Evolutionary conservation across 2,329 filamentous ascomycete species (phyloP).

Genomic region (Microsporum ferrugineum): DNA sequence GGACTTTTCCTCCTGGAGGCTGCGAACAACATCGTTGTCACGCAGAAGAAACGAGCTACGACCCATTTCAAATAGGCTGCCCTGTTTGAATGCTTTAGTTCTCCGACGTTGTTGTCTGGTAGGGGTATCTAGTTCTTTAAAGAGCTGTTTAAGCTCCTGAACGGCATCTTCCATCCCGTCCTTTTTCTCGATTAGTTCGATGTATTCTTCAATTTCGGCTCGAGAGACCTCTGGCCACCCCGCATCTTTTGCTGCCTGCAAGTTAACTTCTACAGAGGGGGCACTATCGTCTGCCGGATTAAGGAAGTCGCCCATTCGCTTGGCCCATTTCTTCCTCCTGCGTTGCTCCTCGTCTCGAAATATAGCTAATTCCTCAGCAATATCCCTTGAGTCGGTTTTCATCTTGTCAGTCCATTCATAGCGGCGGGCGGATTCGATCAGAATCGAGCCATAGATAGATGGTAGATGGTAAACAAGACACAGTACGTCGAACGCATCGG

Average conservation of each 20-base stretch:
- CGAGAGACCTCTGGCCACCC: conserved; percentile 68
- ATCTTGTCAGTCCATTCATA: conserved; percentile 90
- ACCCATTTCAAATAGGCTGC: conserved; percentile 88
- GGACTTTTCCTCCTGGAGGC: conserved; percentile 70
- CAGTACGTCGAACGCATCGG: conserved; percentile 70
- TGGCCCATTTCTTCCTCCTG: conserved; percentile 80
- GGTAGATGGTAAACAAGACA: conserved; percentile 72
- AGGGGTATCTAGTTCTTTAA: conserved; percentile 68
- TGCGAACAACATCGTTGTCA: conserved; percentile 69
- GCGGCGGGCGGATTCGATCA: conserved; percentile 73
- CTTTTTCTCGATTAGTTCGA: conserved; percentile 53
- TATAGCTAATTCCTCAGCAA: conserved; percentile 85
- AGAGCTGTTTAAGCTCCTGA: conserved; percentile 61
- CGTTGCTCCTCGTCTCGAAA: conserved; percentile 90
- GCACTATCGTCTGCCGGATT: conserved; percentile 55
- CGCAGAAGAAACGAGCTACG: conserved; percentile 73
- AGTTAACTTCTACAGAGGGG: conserved; percentile 70
- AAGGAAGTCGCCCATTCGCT: conserved; percentile 65
- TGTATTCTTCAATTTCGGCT: conserved; percentile 64
- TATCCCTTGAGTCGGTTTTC: conserved; percentile 68
- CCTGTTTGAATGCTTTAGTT: conserved; percentile 90
- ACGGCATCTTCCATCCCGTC: conserved; percentile 55
- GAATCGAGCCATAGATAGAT: conserved; percentile 76
- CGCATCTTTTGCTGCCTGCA: conserved; percentile 60
- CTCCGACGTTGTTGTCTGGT: conserved; percentile 78